Percentiles rank a stretch among this genome's conserved stretches.
phyloP scores from a whole-genome alignment of 108 stramenopile genomes.

The Conticribra weissflogii region DNA sequence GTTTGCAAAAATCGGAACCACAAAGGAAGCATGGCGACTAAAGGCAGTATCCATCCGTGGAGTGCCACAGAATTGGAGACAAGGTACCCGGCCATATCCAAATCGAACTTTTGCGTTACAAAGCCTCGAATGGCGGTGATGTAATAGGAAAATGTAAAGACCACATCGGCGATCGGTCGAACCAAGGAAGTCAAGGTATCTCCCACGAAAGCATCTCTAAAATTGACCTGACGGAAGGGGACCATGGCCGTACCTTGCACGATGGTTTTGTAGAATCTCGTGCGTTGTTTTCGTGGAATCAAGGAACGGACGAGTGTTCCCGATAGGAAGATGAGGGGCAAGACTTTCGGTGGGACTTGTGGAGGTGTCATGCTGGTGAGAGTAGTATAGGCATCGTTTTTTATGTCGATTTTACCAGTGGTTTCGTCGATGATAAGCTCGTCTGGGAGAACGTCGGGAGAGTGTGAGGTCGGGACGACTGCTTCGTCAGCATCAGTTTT shows the following conservation, averaged over 20 bases:
- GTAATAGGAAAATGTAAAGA: constrained; percentile 81
- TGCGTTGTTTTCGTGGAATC: constrained; percentile 68
- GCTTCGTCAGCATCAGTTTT: constrained; percentile 28
- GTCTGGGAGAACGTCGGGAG: too few species aligned
- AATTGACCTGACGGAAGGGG: constrained; percentile 63
- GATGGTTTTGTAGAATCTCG: constrained; percentile 75
- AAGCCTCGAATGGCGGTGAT: constrained; percentile 71
- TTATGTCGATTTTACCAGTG: constrained; percentile 44
- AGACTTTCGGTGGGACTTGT: constrained; percentile 68
- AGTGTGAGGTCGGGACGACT: too few species aligned
- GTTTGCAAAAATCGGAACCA: constrained; percentile 85
- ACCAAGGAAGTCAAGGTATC: constrained; percentile 82
- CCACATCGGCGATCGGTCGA: constrained; percentile 77
- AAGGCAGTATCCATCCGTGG: constrained; percentile 80
- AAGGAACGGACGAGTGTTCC: constrained; percentile 70
- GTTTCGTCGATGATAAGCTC: not conserved
- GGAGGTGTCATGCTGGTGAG: constrained; percentile 24
- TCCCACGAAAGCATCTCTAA: constrained; percentile 85
- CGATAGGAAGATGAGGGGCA: constrained; percentile 81
- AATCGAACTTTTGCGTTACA: constrained; percentile 54
- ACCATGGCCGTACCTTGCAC: constrained; percentile 71
- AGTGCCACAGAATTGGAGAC: constrained; percentile 72
- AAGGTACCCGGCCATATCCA: constrained; percentile 58
- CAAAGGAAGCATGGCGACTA: constrained; percentile 72
- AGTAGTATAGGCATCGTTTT: constrained; percentile 29